Evolutionary conservation across 129 eudicot species (phyloP).

Genomic region (Tanacetum coccineum): DNA sequence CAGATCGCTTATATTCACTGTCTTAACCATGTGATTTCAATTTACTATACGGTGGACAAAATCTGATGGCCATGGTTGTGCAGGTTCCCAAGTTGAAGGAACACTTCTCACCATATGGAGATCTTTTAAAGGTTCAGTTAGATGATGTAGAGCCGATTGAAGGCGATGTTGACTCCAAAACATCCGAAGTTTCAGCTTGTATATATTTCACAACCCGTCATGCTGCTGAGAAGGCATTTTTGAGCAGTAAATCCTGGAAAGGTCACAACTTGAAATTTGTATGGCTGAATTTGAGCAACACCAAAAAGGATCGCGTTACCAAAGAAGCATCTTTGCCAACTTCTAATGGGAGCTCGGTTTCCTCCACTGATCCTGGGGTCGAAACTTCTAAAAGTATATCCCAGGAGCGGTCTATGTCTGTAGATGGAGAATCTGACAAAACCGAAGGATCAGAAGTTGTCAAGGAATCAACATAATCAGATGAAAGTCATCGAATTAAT

Average conservation of each 20-base stretch:
- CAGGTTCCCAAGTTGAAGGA: conserved; percentile 69
- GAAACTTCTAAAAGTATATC: not conserved
- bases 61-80: not conserved
- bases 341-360: not conserved
- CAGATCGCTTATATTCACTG: too few relatives aligned
- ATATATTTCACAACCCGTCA: conserved; percentile 62
- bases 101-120: conserved; percentile 73
- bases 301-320: not conserved
- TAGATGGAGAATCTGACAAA: not conserved
- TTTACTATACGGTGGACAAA: too few relatives aligned
- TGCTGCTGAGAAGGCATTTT: conserved; percentile 77
- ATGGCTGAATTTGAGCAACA: conserved; percentile 42
- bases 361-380: not conserved
- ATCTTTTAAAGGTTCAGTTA: conserved; percentile 51
- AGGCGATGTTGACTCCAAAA: conserved; percentile 26
- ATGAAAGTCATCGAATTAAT: not conserved
- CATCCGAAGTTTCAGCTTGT: conserved; percentile 43
- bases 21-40: too few relatives aligned
- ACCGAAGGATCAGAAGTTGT: not conserved
- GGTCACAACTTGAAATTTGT: conserved; percentile 66
- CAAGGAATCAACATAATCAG: not conserved
- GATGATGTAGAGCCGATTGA: conserved; percentile 30
- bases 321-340: not conserved
- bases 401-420: not conserved
- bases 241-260: conserved; percentile 66